These are phyloP conservation scores for Schizothecium vesticola DNA, from an alignment of 495 filamentous ascomycete genomes.

Conservation along the genomic window DNA sequence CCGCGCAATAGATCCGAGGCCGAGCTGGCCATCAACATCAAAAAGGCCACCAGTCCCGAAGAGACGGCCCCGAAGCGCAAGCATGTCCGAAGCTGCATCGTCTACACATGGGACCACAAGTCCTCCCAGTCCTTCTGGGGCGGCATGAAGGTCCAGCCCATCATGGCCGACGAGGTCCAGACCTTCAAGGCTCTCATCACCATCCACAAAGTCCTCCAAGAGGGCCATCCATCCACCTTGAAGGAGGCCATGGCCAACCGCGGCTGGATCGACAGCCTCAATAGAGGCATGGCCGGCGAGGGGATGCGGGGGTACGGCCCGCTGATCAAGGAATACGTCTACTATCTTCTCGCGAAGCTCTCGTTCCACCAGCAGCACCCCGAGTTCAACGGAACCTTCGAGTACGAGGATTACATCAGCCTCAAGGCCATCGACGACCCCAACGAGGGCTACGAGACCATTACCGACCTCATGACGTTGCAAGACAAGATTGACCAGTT, in stretches of 20 bases:
- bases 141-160: conserved; percentile 98
- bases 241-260: conserved; percentile 84
- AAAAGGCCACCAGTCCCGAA: conserved; percentile 92
- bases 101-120: conserved; percentile 99
- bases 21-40: conserved; percentile 91
- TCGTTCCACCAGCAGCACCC: conserved; percentile 92
- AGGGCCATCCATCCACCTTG: conserved; percentile 83
- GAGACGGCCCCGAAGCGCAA: conserved; percentile 97
- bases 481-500: conserved; percentile 98
- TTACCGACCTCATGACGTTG: conserved; percentile 89
- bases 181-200: conserved; percentile 91
- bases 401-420: conserved; percentile 98
- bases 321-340: conserved; percentile 91
- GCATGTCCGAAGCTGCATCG: conserved; percentile 96
- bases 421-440: conserved; percentile 97
- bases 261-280: conserved; percentile 89
- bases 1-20: conserved; percentile 66
- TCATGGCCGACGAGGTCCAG: conserved; percentile 91
- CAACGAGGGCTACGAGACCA: conserved; percentile 98
- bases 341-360: conserved; percentile 87
- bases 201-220: conserved; percentile 93
- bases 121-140: conserved; percentile 94
- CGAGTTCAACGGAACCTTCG: conserved; percentile 97
- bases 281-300: conserved; percentile 75
- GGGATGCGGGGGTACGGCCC: conserved; percentile 87